Evolutionary conservation across 108 stramenopile genomes (phyloP).

Genomic region (Hondaea fermentalgiana): DNA sequence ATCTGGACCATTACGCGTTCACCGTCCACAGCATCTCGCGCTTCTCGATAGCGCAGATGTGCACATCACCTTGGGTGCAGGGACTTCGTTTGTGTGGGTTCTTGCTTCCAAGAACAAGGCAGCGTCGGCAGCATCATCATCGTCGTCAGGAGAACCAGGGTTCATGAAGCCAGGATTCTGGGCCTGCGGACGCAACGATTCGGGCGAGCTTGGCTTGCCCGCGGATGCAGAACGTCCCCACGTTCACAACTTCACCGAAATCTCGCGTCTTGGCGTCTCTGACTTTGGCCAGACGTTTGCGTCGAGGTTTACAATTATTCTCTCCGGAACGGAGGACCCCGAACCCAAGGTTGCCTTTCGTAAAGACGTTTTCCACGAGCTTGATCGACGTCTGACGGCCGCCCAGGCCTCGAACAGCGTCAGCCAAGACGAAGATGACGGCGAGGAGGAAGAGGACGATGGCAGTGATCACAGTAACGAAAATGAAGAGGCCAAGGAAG

Average conservation of each 20-base stretch:
- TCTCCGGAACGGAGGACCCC: neutral
- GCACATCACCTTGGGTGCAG: neutral
- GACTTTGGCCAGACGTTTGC: neutral
- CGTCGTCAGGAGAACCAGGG: neutral
- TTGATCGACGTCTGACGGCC: too few species aligned
- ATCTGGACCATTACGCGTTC: neutral
- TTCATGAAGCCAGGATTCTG: neutral
- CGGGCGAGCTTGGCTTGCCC: neutral
- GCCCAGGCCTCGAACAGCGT: too few species aligned
- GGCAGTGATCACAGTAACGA: too few species aligned
- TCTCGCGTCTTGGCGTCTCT: neutral
- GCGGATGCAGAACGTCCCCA: neutral
- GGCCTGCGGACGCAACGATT: neutral
- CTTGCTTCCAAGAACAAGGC: neutral
- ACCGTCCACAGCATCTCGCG: neutral
- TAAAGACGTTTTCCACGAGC: neutral
- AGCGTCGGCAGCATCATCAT: neutral
- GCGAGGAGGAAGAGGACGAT: too few species aligned
- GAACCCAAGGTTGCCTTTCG: neutral
- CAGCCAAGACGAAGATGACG: too few species aligned
- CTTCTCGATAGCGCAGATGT: neutral
- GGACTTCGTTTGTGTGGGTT: neutral
- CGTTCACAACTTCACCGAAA: neutral
- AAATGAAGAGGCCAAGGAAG: too few species aligned
- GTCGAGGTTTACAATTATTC: neutral